These are phyloP conservation scores for Basidioascus undulatus DNA, from an alignment of 768 basidiomycete genomes.

Conservation along the genomic window DNA sequence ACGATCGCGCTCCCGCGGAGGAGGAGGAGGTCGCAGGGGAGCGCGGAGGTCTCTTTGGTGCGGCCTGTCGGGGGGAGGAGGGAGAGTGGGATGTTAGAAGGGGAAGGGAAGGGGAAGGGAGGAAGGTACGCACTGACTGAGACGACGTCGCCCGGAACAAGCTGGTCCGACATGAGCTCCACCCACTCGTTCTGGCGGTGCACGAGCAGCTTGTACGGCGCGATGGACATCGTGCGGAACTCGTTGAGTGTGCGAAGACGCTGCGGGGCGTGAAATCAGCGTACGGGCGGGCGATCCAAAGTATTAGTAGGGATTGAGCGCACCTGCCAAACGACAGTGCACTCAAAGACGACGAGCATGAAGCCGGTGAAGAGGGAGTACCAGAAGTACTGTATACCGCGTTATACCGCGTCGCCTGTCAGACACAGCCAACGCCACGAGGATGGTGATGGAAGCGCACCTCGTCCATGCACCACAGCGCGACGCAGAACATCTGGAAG, in stretches of 20 bases:
- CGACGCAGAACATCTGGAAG: conserved; percentile 94
- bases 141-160: conserved; percentile 80
- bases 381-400: conserved; percentile 99
- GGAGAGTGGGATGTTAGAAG: background rate
- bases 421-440: no score
- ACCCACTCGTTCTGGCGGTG: conserved; percentile 58
- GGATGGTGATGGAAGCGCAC: no score
- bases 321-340: conserved; percentile 96
- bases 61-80: conserved; percentile 16
- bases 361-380: conserved; percentile 89
- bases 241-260: conserved; percentile 81
- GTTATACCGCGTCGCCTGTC: no score
- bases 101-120: background rate
- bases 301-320: conserved; percentile 11
- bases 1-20: conserved; percentile 81
- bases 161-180: conserved; percentile 54
- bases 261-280: conserved; percentile 21
- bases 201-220: conserved; percentile 64
- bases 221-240: conserved; percentile 88
- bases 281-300: background rate
- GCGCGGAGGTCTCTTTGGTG: conserved; percentile 46
- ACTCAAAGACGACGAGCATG: conserved; percentile 96
- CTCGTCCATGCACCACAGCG: conserved; percentile 93
- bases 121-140: conserved; percentile 34
- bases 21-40: conserved; percentile 85